These are phyloP conservation scores for Coemansia sp. DNA, from an alignment of 192 early-diverging fungal species.

Conservation along the genomic window DNA sequence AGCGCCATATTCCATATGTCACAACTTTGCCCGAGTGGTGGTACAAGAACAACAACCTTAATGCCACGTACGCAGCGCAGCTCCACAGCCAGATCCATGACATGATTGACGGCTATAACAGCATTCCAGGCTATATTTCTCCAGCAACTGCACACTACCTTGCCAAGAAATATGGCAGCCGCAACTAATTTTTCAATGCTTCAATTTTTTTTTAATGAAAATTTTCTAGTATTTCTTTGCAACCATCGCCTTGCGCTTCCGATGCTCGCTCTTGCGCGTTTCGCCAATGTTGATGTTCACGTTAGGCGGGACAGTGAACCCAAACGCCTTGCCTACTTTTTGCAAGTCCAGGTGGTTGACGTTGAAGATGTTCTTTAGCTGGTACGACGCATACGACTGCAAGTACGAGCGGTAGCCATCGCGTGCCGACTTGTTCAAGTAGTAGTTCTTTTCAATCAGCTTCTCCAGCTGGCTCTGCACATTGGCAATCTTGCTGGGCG, in stretches of 20 bases:
- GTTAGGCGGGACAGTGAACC: slow-evolving; percentile 92
- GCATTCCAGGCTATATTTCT: slow-evolving; percentile 47
- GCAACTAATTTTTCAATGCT: not conserved
- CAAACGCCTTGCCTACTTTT: slow-evolving; percentile 92
- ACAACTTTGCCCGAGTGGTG: slow-evolving; percentile 41
- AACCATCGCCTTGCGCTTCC: slow-evolving; percentile 50
- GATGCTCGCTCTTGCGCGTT: slow-evolving; percentile 41
- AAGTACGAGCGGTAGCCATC: slow-evolving; percentile 97
- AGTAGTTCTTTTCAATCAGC: slow-evolving; percentile 97
- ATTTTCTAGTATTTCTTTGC: slow-evolving; percentile 14
- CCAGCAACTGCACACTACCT: slow-evolving; percentile 48
- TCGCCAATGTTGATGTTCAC: slow-evolving; percentile 68
- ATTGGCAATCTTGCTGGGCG: slow-evolving; percentile 89
- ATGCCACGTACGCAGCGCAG: slow-evolving; percentile 45
- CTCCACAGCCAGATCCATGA: slow-evolving; percentile 43
- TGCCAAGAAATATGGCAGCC: slow-evolving; percentile 42
- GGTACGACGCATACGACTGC: slow-evolving; percentile 92
- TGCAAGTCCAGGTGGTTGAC: slow-evolving; percentile 86
- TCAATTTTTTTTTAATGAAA: not conserved
- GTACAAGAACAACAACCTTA: slow-evolving; percentile 48
- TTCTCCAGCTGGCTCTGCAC: slow-evolving; percentile 96
- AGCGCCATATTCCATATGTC: slow-evolving; percentile 48
- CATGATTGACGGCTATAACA: slow-evolving; percentile 51
- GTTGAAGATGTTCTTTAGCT: slow-evolving; percentile 94
- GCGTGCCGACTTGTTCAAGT: slow-evolving; percentile 91